Evolutionary conservation across 1,284 basidiomycete genomes (phyloP), one percentile per base, ranked within the genome.

Genomic region (Hymenochaete sp.): DNA sequence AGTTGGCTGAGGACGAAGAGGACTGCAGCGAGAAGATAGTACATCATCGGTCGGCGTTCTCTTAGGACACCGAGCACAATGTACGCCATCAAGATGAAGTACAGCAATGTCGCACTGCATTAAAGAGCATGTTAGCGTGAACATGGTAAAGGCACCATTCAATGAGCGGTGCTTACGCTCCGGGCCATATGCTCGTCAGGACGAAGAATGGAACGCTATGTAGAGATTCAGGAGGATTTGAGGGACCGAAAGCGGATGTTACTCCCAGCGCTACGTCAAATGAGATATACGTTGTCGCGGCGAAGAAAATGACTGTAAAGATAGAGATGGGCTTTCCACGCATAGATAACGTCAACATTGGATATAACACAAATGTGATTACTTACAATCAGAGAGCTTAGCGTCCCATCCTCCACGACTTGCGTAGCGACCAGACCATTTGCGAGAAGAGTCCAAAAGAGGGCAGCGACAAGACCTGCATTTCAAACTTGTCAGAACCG

Each of bases 141-240:
- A n/a, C n/a, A n/a, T n/a, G n/a, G n/a, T n/a, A n/a, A n/a, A n/a
- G n/a, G n/a, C n/a, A n/a, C n/a, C n/a, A n/a, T n/a, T n/a, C n/a
- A 29, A 42, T 9, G 42, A 38, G 29, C 13, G 19, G 24, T 41
- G 75, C 79, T 59, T 59, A 90, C 80, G 65, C 71, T 41, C 72
- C 78, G n/a, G 89, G 90, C 89, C 88, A 91, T 37, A 93, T 77
- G 52, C 76, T 77, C 10, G 84, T 85, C 44, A 92, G 60, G 2
- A 90, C 75, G 56, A 92, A 93, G 19, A 93, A 63, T 11, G 83
- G 67, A 40, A 80, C 77, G 56, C 75, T 82, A 50, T 66, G 63
- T 27, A 92, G 67, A 2, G 70, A 57, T 14, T 63, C 48, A 1
- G 74, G 74, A 0, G 82, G 80, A 39, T 66, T 67, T 3, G 75